Evolutionary conservation across 1,284 basidiomycete species (phyloP).

Genomic region (Amylostereum areolatum): DNA sequence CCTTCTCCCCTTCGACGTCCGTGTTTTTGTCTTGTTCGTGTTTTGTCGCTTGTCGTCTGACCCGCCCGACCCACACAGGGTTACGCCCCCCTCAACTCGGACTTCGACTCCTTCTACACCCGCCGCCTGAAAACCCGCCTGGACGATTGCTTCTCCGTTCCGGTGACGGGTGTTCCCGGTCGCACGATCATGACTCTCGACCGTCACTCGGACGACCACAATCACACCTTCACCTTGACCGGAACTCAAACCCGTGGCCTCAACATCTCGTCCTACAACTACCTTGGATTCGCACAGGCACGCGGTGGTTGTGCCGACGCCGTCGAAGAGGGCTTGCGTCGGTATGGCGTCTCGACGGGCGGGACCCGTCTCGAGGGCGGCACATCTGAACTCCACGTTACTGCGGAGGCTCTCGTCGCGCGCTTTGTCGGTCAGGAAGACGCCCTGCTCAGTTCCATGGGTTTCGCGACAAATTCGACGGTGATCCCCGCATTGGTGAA

Average conservation of each 20-base stretch:
- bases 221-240: slow-evolving; percentile 73
- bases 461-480: slow-evolving; percentile 97
- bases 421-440: slow-evolving; percentile 89
- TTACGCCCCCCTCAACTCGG: slow-evolving; percentile 94
- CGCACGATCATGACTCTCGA: slow-evolving; percentile 89
- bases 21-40: slow-evolving; percentile 24
- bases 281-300: slow-evolving; percentile 96
- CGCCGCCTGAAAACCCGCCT: slow-evolving; percentile 91
- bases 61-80: slow-evolving; percentile 46
- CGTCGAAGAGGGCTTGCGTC: slow-evolving; percentile 74
- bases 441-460: slow-evolving; percentile 90
- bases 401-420: slow-evolving; percentile 85
- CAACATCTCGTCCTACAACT: slow-evolving; percentile 99
- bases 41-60: slow-evolving; percentile 1
- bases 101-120: slow-evolving; percentile 99
- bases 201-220: slow-evolving; percentile 80
- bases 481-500: slow-evolving; percentile 88
- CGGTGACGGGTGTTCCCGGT: slow-evolving; percentile 92
- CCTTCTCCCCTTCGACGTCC: slow-evolving; percentile 75
- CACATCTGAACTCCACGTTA: slow-evolving; percentile 76
- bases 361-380: slow-evolving; percentile 83
- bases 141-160: slow-evolving; percentile 94
- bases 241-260: slow-evolving; percentile 84
- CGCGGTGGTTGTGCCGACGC: slow-evolving; percentile 91
- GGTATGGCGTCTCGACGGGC: slow-evolving; percentile 77